Evolutionary conservation across 2,329 filamentous ascomycete genomes (phyloP), one percentile per base, ranked within the genome.

Genomic region (Neonectria hederae): DNA sequence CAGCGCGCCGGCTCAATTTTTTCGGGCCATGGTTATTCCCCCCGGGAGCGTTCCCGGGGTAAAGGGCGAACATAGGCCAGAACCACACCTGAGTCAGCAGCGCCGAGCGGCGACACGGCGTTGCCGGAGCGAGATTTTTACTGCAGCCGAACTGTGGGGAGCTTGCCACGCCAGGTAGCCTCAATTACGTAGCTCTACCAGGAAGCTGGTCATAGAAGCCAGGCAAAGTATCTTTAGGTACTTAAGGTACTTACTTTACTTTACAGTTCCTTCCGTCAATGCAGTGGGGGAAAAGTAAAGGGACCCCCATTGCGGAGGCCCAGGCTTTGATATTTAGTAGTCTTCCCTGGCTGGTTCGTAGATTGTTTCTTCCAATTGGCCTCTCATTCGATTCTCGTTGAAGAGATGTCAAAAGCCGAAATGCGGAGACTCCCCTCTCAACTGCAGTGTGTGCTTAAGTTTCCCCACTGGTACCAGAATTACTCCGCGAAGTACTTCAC

Each of bases 1-100:
- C 55, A 66, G 69, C 67, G 65, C 73, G 71, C 74, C 74, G 62
- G 46, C 65, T 68, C 49, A 68, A 70, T 66, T 65, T 76, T 69
- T 66, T 69, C 76, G 76, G 76, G 72, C 66, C 67, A 77, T 75
- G 63, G 65, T 74, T 74, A 59, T 69, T 71, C 74, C 74, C 69
- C 46, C 53, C 48, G 46, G 59, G 46, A 46, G 11, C 26, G 24
- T 32, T 35, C 40, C 54, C 55, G 60, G 59, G 54, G 60, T 26
- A 24, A 53, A 17, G 21, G 35, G 22, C 30, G 30, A 38, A 38
- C 35, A 14, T n/a, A 38, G 35, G n/a, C 13, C 40, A 38, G 35
- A 38, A 13, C 46, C 60, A 62, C 51, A 54, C 54, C 48, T 55
- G 52, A 45, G 51, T 54, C 60, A 51, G 54, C 17, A 43, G 42